Evolutionary conservation across 768 basidiomycete genomes (phyloP), one percentile per base, ranked within the genome.

Genomic region (Termitomyces sp.): DNA sequence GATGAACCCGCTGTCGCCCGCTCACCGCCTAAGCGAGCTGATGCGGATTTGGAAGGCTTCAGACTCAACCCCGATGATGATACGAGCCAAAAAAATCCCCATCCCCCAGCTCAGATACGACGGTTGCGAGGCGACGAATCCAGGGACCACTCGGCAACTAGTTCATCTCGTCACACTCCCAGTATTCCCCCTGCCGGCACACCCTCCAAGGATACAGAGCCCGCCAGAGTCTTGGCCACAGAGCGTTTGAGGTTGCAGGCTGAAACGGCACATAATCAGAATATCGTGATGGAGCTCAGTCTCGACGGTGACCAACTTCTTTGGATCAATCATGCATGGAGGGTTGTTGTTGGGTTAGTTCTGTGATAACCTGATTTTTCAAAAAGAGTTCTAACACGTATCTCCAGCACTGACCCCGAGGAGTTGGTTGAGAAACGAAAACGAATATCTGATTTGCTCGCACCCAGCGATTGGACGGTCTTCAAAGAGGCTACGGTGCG

Each of bases 251-350:
- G 91, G 44, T 76, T 93, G 39, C 90, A 96, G 68, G 97, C 95
- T 9, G 97, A 98, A 73, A 92, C 91, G 1, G 94, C 96, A 7
- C 94, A 96, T 76, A 93, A 90, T 70, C 92, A 94, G 73, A 98
- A 97, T 68, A 92, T 98, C 57, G 93, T 99, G 33, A 82, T 98
- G 79, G 97, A 99, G 71, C 84, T 99, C 35, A 89, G 88, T 72
- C 79, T 98, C 65, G 94, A 98, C 70, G 95, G 94, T 9, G 95
- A 98, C 71, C 90, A 94, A 66, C 88, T 98, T 67, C 85, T 94
- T 67, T 99, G 95, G 91, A 83, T 96, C 50, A 98, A 97, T 74
- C 92, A 96, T 69, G 94, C 96, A 0, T 98, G 97, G 93, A 80
- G 87, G 68, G 87, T 90, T 57, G 93, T 98, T 24, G 87, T 96